Conservation (phyloP, 2,329 filamentous ascomycete genomes). For the Cytospora mali region DNA sequence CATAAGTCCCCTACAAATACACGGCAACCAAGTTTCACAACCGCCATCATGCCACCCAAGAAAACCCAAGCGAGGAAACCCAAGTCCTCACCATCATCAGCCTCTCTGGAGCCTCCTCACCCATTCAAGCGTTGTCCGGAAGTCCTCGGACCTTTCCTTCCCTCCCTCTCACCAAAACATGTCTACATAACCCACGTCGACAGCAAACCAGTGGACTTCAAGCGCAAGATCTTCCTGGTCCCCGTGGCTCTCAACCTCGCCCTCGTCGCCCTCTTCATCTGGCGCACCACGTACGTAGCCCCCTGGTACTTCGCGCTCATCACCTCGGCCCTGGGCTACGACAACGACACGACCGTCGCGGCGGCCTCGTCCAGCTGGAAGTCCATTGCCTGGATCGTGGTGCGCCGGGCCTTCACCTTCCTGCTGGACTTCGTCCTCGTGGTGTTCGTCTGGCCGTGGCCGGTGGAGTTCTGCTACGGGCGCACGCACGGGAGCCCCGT, state of each 20-base stretch:
- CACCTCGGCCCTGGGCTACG: constrained; percentile 64
- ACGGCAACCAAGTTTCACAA: not conserved
- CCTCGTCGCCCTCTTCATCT: constrained; percentile 65
- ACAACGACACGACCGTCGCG: constrained; percentile 68
- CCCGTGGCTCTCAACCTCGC: constrained; percentile 75
- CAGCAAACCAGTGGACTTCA: constrained; percentile 67
- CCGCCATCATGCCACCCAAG: constrained; percentile 35
- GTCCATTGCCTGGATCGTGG: constrained; percentile 59
- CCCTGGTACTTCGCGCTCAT: constrained; percentile 75
- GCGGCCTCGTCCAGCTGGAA: constrained; percentile 57
- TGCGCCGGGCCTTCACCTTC: constrained; percentile 65
- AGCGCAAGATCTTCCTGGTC: constrained; percentile 80
- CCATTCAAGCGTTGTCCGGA: constrained; percentile 71
- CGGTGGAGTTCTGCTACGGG: constrained; percentile 70
- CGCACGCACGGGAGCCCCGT: constrained; percentile 61
- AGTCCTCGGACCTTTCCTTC: constrained; percentile 66
- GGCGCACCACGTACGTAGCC: constrained; percentile 68
- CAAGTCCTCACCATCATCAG: constrained; percentile 35
- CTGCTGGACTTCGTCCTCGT: constrained; percentile 72
- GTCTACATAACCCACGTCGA: constrained; percentile 89
- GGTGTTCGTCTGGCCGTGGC: constrained; percentile 73
- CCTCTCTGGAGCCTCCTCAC: constrained; percentile 46
- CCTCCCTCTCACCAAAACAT: constrained; percentile 65
- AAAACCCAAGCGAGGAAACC: constrained; percentile 39
- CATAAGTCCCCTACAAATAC: too few relatives aligned